Evolutionary conservation across 75 land plant species (phyloP), one percentile per base, ranked within the genome.

Genomic region (Cupressus sempervirens): DNA sequence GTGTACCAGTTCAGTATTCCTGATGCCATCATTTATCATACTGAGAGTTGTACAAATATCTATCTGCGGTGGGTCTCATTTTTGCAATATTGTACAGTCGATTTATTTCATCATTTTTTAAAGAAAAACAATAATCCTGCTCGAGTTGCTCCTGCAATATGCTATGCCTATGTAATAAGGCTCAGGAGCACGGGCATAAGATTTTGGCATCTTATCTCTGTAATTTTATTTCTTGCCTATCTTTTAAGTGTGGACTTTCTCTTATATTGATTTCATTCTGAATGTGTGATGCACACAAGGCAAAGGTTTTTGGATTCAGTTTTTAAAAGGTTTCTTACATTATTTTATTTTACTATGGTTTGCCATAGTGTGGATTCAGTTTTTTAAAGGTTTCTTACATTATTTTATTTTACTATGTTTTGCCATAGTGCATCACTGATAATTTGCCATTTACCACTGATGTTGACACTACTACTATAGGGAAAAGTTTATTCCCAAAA

Each of bases 31-130:
- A 45, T 43, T 79, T 79, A 79, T 45, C 5, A 40, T 45, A 12
- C 41, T 79, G 81, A 79, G 81, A 79, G 45, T 79, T 79, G 81
- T 79, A 79, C 50, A 77, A 43, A 79, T 45, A 79, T 41, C n/a
- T 79, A 40, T 45, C 45, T 45, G 48, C 81, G 46, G 46, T n/a
- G 52, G 32, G 52, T 45, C 48, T 79, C 46, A 79, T 79, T 79
- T 79, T 43, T 79, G 46, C 45, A 79, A 43, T 43, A 45, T 79
- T 72, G 74, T 72, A 72, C 74, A 79, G 81, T 45, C 12, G 40
- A 43, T 45, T 45, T n/a, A 45, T 45, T 79, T n/a, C 50, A 79
- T 10, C 13, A 45, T 43, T 79, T 45, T 79, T 45, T 8, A 79
- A 45, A 13, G 30, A 15, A 79, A 76, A 79, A 45, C 81, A 72